Evolutionary conservation across 176 grass and related monocot species (phyloP).

Genomic region (Pontederia paniculata): DNA sequence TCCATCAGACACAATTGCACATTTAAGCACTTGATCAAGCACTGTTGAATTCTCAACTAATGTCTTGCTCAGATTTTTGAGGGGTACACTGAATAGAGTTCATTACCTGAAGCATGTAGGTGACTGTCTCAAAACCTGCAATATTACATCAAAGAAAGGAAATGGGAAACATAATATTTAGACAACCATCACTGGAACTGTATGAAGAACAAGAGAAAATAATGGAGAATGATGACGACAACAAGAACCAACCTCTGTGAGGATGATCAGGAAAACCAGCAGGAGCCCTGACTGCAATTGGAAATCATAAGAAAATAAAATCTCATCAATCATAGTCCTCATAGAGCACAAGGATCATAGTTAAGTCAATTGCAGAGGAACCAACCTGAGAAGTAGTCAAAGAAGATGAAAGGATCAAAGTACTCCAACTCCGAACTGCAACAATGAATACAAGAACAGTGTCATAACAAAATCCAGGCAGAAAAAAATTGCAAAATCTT

Average conservation of each 20-base stretch:
- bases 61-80: no score
- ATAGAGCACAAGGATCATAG: no score
- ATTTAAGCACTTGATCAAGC: not conserved
- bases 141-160: not conserved
- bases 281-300: not conserved
- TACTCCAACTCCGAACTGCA: no score
- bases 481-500: not conserved
- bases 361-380: no score
- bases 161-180: no score
- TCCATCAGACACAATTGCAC: not conserved
- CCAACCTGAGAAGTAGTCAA: no score
- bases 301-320: not conserved
- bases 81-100: not conserved
- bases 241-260: not conserved
- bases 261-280: slow-evolving; percentile 16
- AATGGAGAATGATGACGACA: not conserved
- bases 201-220: not conserved
- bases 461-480: not conserved
- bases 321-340: not conserved
- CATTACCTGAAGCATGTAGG: slow-evolving; percentile 10
- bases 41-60: not conserved
- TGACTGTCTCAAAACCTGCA: slow-evolving; percentile 10
- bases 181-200: no score
- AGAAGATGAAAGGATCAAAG: no score
- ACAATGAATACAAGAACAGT: not conserved